Base-by-base conservation (phyloP, 2,329 filamentous ascomycete species). In the Xenoacremonium recifei region DNA sequence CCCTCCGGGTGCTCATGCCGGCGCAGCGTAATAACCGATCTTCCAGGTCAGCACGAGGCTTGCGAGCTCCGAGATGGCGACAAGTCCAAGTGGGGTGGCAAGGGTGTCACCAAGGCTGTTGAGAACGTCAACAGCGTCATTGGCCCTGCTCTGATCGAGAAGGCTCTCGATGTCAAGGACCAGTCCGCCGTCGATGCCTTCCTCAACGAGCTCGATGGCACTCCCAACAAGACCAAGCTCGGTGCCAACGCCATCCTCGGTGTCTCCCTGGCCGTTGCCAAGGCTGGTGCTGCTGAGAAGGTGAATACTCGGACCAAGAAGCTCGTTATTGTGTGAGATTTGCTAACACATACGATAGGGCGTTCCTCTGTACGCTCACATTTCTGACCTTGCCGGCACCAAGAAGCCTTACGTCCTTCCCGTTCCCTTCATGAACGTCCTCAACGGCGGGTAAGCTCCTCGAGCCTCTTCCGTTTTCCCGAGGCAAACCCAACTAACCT, bases 331-430 rank as follows among this genome's bases (percentile, higher is more conserved):
- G n/a, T n/a, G n/a, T 15, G 6, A 11, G n/a, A 31, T 34, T 17
- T 39, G 41, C 45, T 61, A 45, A 61, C 40, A 4, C 16, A 17
- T n/a, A n/a, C 19, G 16, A 5, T 38, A 82, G 82, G 82, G 82
- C 56, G 82, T 95, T 52, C 88, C 89, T 64, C 84, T 95, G 59
- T 95, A 93, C 68, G 86, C 85, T 59, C 89, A 93, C 73, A 80
- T 95, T 63, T 91, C 88, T 63, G 86, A 92, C 69, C 83, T 93
- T 54, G 85, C 88, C 55, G 88, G 87, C 58, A 92, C 87, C 69
- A 91, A 92, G 82, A 90, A 92, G 81, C 87, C 88, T 63, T 93
- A 89, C 61, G 88, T 93, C 57, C 84, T 95, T 27, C 89, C 89
- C 49, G 88, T 93, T 56, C 89, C 89, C 60, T 95, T 95, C 82